Conservation (phyloP, 179 eudicot genomes). For the Spergularia azorica region DNA sequence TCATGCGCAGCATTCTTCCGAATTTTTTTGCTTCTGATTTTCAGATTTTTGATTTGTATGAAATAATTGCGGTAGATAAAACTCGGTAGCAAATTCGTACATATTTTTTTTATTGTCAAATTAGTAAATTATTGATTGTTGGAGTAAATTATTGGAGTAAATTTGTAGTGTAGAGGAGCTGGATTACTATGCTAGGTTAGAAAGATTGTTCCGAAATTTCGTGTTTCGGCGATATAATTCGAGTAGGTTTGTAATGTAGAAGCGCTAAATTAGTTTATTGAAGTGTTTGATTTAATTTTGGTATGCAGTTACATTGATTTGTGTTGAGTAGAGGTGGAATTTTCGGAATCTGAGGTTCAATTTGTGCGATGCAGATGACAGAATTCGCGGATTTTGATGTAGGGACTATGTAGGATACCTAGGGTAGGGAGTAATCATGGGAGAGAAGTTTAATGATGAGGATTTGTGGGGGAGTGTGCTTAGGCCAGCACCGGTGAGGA, state of each 20-base stretch:
- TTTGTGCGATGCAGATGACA: constrained; percentile 9
- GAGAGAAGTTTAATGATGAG: constrained; percentile 30
- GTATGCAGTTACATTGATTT: neutral
- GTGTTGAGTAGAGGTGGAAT: neutral
- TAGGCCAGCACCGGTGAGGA: constrained; percentile 54
- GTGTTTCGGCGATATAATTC: neutral
- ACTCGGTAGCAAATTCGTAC: too few relatives aligned
- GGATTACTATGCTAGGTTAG: neutral
- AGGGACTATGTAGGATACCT: neutral
- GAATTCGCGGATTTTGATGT: constrained; percentile 1
- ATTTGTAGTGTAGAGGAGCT: neutral
- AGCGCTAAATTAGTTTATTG: neutral
- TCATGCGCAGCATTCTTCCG: neutral
- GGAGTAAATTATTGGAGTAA: too few relatives aligned
- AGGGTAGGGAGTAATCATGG: constrained; percentile 30
- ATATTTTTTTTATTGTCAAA: too few relatives aligned
- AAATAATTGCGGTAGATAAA: neutral
- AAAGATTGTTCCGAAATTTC: neutral
- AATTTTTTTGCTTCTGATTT: too few relatives aligned
- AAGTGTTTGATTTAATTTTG: constrained; percentile 16
- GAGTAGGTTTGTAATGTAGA: too few relatives aligned
- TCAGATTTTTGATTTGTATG: neutral
- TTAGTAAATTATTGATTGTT: too few relatives aligned
- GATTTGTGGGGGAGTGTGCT: constrained; percentile 41
- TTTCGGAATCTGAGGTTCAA: constrained; percentile 24